These are phyloP conservation scores for Marchantia paleacea DNA, from an alignment of 225 moss, liverwort and hornwort species.

Conservation along the genomic window DNA sequence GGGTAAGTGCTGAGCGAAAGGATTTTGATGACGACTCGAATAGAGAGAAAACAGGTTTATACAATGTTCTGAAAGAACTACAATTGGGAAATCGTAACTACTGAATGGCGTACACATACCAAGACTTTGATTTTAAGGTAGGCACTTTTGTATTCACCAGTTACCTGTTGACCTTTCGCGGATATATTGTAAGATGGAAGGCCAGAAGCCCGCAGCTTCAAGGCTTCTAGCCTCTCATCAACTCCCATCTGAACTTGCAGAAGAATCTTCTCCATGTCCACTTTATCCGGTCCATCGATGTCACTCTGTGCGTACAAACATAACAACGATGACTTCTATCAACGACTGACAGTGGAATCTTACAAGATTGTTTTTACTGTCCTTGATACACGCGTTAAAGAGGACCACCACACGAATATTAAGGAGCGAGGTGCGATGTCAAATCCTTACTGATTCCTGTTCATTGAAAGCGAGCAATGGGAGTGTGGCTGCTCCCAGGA, in stretches of 20 bases:
- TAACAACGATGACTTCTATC: not conserved
- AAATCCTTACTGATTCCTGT: constrained; percentile 12
- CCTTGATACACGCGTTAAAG: not conserved
- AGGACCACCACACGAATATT: not conserved
- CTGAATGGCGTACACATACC: not conserved
- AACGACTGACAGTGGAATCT: not conserved
- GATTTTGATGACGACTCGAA: not conserved
- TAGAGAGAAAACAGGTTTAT: not conserved
- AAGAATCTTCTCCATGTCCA: constrained; percentile 63
- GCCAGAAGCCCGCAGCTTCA: constrained; percentile 54
- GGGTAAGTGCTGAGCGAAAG: not conserved
- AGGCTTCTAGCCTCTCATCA: constrained; percentile 56
- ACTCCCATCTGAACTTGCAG: constrained; percentile 62
- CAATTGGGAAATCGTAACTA: no score
- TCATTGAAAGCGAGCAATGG: constrained; percentile 18
- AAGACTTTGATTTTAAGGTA: not conserved
- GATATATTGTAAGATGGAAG: constrained; percentile 60
- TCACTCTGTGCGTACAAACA: constrained; percentile 11
- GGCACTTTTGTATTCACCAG: not conserved
- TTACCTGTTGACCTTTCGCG: constrained; percentile 81
- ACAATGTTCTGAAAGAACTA: not conserved
- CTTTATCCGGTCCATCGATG: constrained; percentile 13
- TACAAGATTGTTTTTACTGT: not conserved
- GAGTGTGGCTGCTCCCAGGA: constrained; percentile 15
- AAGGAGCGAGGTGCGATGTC: not conserved